Base-by-base conservation (phyloP, 2,329 filamentous ascomycete genomes). In the Arthrinium puccinioides region DNA sequence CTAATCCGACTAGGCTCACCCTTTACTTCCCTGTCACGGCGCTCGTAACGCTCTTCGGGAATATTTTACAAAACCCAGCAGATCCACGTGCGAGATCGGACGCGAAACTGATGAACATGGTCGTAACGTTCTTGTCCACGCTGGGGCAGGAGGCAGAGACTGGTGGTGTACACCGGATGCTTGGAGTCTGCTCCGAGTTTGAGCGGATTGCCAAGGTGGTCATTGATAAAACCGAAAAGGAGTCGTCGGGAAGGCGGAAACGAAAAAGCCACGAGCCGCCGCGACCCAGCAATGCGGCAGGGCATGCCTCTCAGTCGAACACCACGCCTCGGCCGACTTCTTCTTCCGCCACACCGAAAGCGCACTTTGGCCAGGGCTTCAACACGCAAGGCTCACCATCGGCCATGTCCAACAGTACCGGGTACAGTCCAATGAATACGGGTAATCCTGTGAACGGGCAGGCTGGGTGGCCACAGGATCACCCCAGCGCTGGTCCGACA, bases 11-110 rank as follows among this genome's bases (percentile, higher is more conserved):
- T 42, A 82, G 77, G 87, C 74, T 98, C 55, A 87, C 96, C 47
- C 68, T 97, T 9, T 98, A 98, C 62, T 98, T 95, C 63, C 92
- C 92, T 0, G 89, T 98, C 8, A 94, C 92, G 1, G 86, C 92
- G 1, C 74, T 97, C 5, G 88, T 98, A 30, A 97, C 92, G 0
- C 67, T 98, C 2, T 98, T 98, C 53, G 89, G 90, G 41, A 96
- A 97, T 53, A 94, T 97, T 32, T 64, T 98, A 1, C 92, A 98
- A 57, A 97, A 97, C 50, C 92, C 92, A 0, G 78, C 90, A 41
- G 92, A 98, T 54, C 79, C 84, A 2, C 76, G 88, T 31, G 90
- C 90, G 28, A 81, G 87, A 38, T 88, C 88, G 1, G 92, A 98
- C 57, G 79, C 92, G 13, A 84, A 85, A 47, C 65, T 97, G 15